Percentiles rank a stretch among this genome's conserved stretches.
Evolutionary conservation across 192 early-diverging fungal species (phyloP).

Genomic region (Mortierella antarctica): DNA sequence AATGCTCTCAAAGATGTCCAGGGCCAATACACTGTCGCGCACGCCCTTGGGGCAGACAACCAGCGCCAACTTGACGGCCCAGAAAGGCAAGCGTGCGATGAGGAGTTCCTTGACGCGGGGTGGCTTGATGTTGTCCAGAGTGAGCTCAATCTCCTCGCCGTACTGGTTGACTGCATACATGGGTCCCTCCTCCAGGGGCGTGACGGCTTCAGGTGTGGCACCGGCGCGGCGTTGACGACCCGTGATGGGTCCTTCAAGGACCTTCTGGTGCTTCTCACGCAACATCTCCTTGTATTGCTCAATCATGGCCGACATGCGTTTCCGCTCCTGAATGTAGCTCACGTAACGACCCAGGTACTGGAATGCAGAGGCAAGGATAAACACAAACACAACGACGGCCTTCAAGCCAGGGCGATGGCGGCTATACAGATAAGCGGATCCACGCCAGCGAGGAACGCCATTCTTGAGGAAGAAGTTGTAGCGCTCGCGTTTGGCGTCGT

Average conservation of each 20-base stretch:
- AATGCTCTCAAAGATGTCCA: slow-evolving; percentile 41
- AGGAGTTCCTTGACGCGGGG: slow-evolving; percentile 36
- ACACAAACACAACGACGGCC: slow-evolving; percentile 64
- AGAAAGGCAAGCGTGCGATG: slow-evolving; percentile 39
- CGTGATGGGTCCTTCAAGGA: slow-evolving; percentile 45
- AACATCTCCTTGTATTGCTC: slow-evolving; percentile 55
- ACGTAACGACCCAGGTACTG: slow-evolving; percentile 74
- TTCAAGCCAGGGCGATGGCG: slow-evolving; percentile 80
- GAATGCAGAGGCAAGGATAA: slow-evolving; percentile 64
- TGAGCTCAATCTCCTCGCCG: slow-evolving; percentile 50
- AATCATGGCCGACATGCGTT: slow-evolving; percentile 60
- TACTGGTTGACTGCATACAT: slow-evolving; percentile 55
- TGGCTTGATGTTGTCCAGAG: slow-evolving; percentile 40
- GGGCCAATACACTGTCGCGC: slow-evolving; percentile 20
- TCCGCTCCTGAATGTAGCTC: slow-evolving; percentile 69
- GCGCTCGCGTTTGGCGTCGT: slow-evolving; percentile 68
- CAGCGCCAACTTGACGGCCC: slow-evolving; percentile 23
- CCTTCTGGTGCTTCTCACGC: slow-evolving; percentile 49
- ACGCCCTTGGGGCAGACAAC: slow-evolving; percentile 24
- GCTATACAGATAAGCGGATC: slow-evolving; percentile 78
- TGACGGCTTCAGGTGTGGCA: slow-evolving; percentile 50
- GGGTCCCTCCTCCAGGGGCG: slow-evolving; percentile 44
- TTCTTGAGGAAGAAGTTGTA: slow-evolving; percentile 87
- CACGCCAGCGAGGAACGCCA: slow-evolving; percentile 84
- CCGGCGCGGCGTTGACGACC: slow-evolving; percentile 54